Evolutionary conservation across 768 basidiomycete genomes (phyloP).

Genomic region (Hemileccinum rubropunctum): DNA sequence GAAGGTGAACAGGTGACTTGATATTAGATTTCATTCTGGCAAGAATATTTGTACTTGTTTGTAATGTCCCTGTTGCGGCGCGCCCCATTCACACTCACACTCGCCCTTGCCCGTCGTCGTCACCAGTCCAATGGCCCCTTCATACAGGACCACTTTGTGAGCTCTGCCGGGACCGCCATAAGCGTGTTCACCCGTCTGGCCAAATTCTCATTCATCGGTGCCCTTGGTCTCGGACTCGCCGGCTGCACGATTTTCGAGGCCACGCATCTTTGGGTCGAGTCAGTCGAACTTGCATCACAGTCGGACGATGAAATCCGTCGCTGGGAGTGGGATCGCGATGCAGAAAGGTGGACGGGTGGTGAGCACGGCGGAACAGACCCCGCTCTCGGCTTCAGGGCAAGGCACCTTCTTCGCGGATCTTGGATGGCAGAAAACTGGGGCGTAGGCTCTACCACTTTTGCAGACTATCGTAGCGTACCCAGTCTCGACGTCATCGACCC

Average conservation of each 20-base stretch:
- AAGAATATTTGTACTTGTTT: not conserved
- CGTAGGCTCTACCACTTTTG: slow-evolving; percentile 40
- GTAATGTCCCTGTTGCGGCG: slow-evolving; percentile 11
- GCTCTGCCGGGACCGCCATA: slow-evolving; percentile 39
- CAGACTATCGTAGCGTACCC: slow-evolving; percentile 33
- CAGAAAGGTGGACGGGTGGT: slow-evolving; percentile 61
- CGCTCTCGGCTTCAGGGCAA: slow-evolving; percentile 56
- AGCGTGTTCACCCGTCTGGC: slow-evolving; percentile 45
- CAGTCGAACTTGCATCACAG: slow-evolving; percentile 44
- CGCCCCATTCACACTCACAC: not conserved
- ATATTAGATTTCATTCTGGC: no score
- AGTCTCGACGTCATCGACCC: slow-evolving; percentile 49
- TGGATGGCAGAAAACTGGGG: slow-evolving; percentile 76
- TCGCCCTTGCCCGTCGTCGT: slow-evolving; percentile 6
- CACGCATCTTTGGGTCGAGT: slow-evolving; percentile 64
- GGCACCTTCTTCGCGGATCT: slow-evolving; percentile 62
- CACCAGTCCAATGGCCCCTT: slow-evolving; percentile 21
- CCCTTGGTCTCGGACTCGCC: slow-evolving; percentile 43
- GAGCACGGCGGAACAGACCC: slow-evolving; percentile 68
- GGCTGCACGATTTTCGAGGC: slow-evolving; percentile 50
- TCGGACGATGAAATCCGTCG: slow-evolving; percentile 48
- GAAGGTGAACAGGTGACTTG: no score
- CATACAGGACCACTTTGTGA: slow-evolving; percentile 34
- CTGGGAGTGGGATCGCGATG: slow-evolving; percentile 70
- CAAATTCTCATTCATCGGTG: slow-evolving; percentile 48